A percentile compares a stretch with the other conserved stretches of the same genome.
Conservation (phyloP, 805 yeast species). For the Barnettozyma californica region DNA sequence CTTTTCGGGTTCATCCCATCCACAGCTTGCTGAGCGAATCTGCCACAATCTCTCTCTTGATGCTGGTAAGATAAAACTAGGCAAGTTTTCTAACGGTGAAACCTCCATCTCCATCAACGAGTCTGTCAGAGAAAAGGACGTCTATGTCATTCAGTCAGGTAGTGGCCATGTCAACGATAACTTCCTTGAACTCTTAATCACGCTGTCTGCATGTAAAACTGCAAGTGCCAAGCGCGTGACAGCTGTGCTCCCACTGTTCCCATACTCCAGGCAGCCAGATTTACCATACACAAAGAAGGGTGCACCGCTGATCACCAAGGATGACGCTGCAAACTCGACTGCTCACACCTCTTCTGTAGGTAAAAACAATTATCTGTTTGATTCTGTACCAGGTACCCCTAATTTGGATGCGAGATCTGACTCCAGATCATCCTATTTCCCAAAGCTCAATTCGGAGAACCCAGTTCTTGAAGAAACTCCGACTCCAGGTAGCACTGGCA, state of each 20-base stretch:
- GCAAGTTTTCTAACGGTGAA: conserved; percentile 86
- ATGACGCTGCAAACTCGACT: background rate
- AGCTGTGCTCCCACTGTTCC: conserved; percentile 93
- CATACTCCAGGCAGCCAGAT: conserved; percentile 95
- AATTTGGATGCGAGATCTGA: conserved; percentile 5
- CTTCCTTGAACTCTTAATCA: conserved; percentile 88
- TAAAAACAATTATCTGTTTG: conserved; percentile 36
- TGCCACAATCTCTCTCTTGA: conserved; percentile 74
- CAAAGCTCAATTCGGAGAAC: conserved; percentile 28
- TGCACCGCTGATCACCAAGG: conserved; percentile 41
- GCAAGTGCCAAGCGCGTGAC: conserved; percentile 94
- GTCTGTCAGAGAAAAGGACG: conserved; percentile 94
- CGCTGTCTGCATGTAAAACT: conserved; percentile 92
- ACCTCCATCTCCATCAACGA: conserved; percentile 81
- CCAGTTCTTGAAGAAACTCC: conserved; percentile 25
- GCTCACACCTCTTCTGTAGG: conserved; percentile 2
- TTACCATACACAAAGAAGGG: conserved; percentile 77
- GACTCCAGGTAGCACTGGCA: conserved; percentile 11
- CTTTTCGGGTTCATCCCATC: conserved; percentile 89
- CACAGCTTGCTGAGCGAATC: conserved; percentile 65
- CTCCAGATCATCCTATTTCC: conserved; percentile 2
- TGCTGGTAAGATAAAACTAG: conserved; percentile 58
- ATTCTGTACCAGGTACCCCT: conserved; percentile 44
- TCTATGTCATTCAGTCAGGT: conserved; percentile 89
- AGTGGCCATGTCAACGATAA: conserved; percentile 83